phyloP scores from a whole-genome alignment of 345 rosid genomes.

The Geranium brycei region DNA sequence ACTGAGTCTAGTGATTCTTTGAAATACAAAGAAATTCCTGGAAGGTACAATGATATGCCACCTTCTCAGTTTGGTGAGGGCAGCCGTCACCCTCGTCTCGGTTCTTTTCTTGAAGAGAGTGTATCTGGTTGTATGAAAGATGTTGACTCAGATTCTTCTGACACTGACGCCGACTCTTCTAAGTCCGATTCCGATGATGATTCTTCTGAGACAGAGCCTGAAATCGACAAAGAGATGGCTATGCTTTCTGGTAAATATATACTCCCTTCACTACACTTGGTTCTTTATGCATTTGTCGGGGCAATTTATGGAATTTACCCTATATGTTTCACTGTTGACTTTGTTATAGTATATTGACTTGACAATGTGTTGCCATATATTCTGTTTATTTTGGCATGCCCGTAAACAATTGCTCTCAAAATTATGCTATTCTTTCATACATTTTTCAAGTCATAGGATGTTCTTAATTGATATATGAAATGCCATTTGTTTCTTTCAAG shows the following conservation, averaged over 20 bases:
- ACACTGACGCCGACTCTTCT: slow-evolving; percentile 41
- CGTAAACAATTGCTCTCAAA: background rate
- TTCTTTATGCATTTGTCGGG: background rate
- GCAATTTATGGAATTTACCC: too few species aligned
- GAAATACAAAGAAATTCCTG: slow-evolving; percentile 34
- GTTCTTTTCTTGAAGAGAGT: slow-evolving; percentile 32
- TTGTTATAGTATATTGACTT: background rate
- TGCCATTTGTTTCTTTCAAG: too few species aligned
- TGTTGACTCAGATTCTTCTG: slow-evolving; percentile 45
- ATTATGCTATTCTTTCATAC: too few species aligned
- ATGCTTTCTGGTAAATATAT: slow-evolving; percentile 45
- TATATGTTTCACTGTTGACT: background rate
- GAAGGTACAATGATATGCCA: slow-evolving; percentile 27
- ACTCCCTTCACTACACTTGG: background rate
- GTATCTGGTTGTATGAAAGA: slow-evolving; percentile 45
- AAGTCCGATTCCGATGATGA: slow-evolving; percentile 49
- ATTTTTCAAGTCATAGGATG: too few species aligned
- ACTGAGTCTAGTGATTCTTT: slow-evolving; percentile 33
- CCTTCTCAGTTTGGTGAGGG: slow-evolving; percentile 31
- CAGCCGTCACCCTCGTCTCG: slow-evolving; percentile 25
- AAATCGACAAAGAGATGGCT: slow-evolving; percentile 56
- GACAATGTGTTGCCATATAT: too few species aligned
- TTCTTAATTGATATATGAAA: too few species aligned
- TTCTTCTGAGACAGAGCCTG: slow-evolving; percentile 78
- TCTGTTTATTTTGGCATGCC: background rate